These are phyloP conservation scores for Emergomyces orientalis DNA, from an alignment of 2,329 filamentous ascomycete genomes.

Conservation along the genomic window DNA sequence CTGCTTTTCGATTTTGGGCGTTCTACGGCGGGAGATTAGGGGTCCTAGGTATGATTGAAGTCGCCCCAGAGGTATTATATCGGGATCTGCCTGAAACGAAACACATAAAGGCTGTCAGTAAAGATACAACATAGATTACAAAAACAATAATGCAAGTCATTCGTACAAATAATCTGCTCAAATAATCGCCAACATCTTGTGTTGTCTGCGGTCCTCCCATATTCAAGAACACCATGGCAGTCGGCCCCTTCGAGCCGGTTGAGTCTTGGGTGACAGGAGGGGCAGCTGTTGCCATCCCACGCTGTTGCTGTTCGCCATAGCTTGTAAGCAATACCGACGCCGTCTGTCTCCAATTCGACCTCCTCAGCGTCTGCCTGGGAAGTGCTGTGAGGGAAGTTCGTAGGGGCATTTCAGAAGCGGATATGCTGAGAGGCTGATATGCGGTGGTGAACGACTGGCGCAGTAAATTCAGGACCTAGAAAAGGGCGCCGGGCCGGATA, in stretches of 20 bases:
- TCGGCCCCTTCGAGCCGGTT: slow-evolving; percentile 65
- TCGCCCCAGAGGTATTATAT: slow-evolving; percentile 89
- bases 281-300: slow-evolving; percentile 49
- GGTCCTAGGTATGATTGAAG: slow-evolving; percentile 86
- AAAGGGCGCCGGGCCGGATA: background rate
- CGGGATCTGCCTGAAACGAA: slow-evolving; percentile 65
- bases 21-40: slow-evolving; percentile 73
- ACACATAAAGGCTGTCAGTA: slow-evolving; percentile 4
- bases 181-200: slow-evolving; percentile 77
- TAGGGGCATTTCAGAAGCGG: slow-evolving; percentile 30
- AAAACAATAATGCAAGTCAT: slow-evolving; percentile 1
- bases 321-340: slow-evolving; percentile 19
- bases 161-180: slow-evolving; percentile 83
- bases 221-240: slow-evolving; percentile 97
- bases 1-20: slow-evolving; percentile 93
- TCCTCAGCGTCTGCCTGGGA: slow-evolving; percentile 23
- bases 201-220: slow-evolving; percentile 93
- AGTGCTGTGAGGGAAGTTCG: slow-evolving; percentile 27
- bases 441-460: background rate
- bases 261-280: slow-evolving; percentile 74
- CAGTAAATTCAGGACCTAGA: background rate
- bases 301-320: slow-evolving; percentile 22
- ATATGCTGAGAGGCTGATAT: background rate
- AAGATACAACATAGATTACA: slow-evolving; percentile 10
- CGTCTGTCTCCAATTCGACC: slow-evolving; percentile 19